phyloP scores from a whole-genome alignment of 2,329 filamentous ascomycete species.

The Camillea tinctor region DNA sequence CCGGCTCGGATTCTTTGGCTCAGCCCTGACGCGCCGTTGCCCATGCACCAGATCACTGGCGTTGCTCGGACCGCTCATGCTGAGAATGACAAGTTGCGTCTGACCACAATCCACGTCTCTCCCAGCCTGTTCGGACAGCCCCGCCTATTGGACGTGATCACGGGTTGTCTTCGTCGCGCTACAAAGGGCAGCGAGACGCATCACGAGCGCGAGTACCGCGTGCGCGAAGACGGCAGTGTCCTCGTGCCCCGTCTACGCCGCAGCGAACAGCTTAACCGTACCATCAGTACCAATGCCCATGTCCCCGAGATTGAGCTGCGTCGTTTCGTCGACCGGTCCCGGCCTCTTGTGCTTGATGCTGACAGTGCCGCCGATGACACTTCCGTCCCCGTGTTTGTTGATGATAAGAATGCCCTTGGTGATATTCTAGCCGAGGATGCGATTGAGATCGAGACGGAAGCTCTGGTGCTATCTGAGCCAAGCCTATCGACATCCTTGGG shows the following conservation, averaged over 20 bases:
- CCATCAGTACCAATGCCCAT: not conserved
- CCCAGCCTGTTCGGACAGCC: not conserved
- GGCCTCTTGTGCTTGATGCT: not conserved
- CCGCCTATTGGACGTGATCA: conserved; percentile 1
- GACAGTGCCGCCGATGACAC: not conserved
- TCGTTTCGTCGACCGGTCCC: not conserved
- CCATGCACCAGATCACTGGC: conserved; percentile 19
- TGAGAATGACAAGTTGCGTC: conserved; percentile 15
- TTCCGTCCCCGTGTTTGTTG: not conserved
- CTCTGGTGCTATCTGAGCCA: not conserved
- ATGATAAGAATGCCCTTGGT: not conserved
- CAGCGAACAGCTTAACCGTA: conserved; percentile 12
- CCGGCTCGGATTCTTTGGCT: conserved; percentile 13
- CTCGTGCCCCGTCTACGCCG: conserved; percentile 16
- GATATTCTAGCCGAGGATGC: conserved; percentile 1
- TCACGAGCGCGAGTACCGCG: conserved; percentile 15
- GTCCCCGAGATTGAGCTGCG: not conserved
- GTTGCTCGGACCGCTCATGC: conserved; percentile 21
- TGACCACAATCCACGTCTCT: conserved; percentile 15
- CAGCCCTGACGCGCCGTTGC: conserved; percentile 5
- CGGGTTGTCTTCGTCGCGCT: not conserved
- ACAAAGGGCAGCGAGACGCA: not conserved
- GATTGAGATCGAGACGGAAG: conserved; percentile 10
- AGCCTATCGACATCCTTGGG: not conserved
- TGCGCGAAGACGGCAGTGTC: conserved; percentile 6